phyloP scores from a whole-genome alignment of 83 land plant species.

The Diphasiastrum complanatum region DNA sequence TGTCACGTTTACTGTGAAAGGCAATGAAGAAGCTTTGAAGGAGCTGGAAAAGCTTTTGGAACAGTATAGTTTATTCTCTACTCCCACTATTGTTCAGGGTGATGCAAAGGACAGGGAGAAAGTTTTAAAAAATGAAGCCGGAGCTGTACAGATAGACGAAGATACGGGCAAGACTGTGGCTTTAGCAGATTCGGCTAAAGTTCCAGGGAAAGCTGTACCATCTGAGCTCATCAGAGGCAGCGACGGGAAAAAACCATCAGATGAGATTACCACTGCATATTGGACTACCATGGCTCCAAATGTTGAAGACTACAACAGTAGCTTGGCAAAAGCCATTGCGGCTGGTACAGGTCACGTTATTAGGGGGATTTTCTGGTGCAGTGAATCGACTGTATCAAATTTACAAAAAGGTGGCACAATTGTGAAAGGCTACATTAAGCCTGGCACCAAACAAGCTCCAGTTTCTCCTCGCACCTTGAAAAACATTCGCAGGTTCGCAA shows the following conservation, averaged over 20 bases:
- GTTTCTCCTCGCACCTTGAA: conserved; percentile 10
- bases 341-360: conserved; percentile 16
- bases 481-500: conserved; percentile 11
- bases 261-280: conserved; percentile 7
- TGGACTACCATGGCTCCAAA: conserved; percentile 24
- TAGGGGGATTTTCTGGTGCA: conserved; percentile 19
- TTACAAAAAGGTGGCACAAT: conserved; percentile 11
- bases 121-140: neutral
- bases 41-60: conserved; percentile 16
- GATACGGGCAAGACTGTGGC: neutral
- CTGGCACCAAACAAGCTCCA: neutral
- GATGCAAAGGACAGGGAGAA: neutral
- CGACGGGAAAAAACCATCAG: conserved; percentile 6
- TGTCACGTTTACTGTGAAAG: conserved; percentile 4
- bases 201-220: neutral
- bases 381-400: conserved; percentile 15
- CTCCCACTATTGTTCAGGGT: conserved; percentile 8
- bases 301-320: conserved; percentile 20
- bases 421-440: neutral
- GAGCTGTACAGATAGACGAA: neutral
- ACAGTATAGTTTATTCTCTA: conserved; percentile 17
- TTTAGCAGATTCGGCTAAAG: neutral
- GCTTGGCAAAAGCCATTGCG: conserved; percentile 15
- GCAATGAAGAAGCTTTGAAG: conserved; percentile 2
- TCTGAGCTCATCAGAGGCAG: too few relatives aligned